phyloP scores from a whole-genome alignment of 768 basidiomycete species.

The Heimioporus sp. region DNA sequence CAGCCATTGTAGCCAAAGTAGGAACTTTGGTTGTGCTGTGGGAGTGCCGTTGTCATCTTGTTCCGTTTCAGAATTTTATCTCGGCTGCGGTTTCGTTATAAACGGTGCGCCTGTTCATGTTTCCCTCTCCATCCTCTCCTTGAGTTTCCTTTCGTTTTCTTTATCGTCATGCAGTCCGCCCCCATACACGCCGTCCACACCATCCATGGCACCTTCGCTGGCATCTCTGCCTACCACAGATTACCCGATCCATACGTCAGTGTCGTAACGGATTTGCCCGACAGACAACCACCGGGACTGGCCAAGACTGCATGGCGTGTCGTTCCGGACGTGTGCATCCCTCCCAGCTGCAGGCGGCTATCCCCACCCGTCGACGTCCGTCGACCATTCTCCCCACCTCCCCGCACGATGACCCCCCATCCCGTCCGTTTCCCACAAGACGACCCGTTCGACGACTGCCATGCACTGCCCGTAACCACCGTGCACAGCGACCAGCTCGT shows the following conservation, averaged over 20 bases:
- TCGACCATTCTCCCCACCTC: conserved; percentile 7
- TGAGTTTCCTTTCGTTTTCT: conserved; percentile 7
- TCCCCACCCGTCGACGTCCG: conserved; percentile 9
- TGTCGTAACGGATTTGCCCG: conserved; percentile 22
- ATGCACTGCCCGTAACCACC: conserved; percentile 12
- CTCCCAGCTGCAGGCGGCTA: conserved; percentile 30
- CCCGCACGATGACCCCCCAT: conserved; percentile 15
- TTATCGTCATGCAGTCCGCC: conserved; percentile 23
- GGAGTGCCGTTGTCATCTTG: not conserved
- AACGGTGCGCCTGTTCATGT: not conserved
- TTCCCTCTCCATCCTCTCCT: conserved; percentile 7
- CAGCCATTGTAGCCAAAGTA: conserved; percentile 19
- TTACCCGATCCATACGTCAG: conserved; percentile 21
- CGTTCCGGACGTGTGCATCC: conserved; percentile 14
- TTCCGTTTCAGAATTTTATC: conserved; percentile 16
- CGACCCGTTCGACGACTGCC: conserved; percentile 27
- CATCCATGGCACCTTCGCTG: conserved; percentile 32
- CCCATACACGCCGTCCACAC: conserved; percentile 29
- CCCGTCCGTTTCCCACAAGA: conserved; percentile 21
- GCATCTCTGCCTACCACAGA: conserved; percentile 24
- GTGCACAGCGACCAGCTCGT: conserved; percentile 9
- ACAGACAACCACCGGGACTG: conserved; percentile 22
- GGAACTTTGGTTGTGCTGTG: conserved; percentile 13
- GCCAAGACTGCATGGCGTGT: conserved; percentile 27
- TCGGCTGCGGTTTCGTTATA: conserved; percentile 21